phyloP scores from a whole-genome alignment of 805 yeast genomes.

The Candida berthetii region DNA sequence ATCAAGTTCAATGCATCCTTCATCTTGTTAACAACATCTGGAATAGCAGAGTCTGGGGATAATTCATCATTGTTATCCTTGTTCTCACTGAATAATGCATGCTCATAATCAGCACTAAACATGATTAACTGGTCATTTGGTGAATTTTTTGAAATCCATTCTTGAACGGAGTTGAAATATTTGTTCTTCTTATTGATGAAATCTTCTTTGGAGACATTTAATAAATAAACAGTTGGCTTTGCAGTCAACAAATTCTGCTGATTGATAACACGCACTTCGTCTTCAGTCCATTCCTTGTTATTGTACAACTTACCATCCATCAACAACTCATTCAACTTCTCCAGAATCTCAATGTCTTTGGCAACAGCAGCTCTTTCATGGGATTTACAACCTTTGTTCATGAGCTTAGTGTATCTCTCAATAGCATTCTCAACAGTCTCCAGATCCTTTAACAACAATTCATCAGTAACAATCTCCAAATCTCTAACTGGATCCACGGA shows the following conservation, averaged over 20 bases:
- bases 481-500: slow-evolving; percentile 73
- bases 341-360: slow-evolving; percentile 29
- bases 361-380: slow-evolving; percentile 43
- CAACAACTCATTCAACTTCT: slow-evolving; percentile 39
- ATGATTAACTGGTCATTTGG: slow-evolving; percentile 69
- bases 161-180: slow-evolving; percentile 41
- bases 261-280: slow-evolving; percentile 64
- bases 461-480: slow-evolving; percentile 69
- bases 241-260: slow-evolving; percentile 74
- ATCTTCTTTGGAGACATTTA: slow-evolving; percentile 71
- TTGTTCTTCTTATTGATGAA: slow-evolving; percentile 48
- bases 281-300: slow-evolving; percentile 50
- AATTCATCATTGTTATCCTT: slow-evolving; percentile 33
- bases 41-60: slow-evolving; percentile 44
- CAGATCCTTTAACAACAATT: slow-evolving; percentile 70
- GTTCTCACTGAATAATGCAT: slow-evolving; percentile 19
- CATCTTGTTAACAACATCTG: slow-evolving; percentile 60
- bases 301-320: slow-evolving; percentile 65
- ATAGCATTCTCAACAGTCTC: slow-evolving; percentile 59
- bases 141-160: slow-evolving; percentile 64
- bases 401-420: slow-evolving; percentile 40
- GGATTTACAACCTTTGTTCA: slow-evolving; percentile 30
- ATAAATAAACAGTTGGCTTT: slow-evolving; percentile 76
- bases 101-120: slow-evolving; percentile 53
- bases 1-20: slow-evolving; percentile 63